Base-by-base conservation (phyloP, 2,329 filamentous ascomycete species). In the Aciculosporium take region DNA sequence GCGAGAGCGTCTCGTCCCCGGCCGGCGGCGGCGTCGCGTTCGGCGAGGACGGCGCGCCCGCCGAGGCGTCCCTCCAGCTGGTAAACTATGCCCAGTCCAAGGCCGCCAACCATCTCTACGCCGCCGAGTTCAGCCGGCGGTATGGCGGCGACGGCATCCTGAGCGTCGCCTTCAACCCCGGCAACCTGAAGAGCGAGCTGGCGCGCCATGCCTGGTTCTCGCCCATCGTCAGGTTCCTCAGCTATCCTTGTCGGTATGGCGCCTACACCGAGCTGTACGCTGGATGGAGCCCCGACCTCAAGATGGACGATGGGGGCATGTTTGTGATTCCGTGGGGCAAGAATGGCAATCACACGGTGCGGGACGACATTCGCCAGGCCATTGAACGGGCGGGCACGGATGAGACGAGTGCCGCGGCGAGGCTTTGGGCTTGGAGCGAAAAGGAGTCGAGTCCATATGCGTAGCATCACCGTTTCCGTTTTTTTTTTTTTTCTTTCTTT, bases 191-290 rank as follows among this genome's bases (percentile, higher is more conserved):
- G 28, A 59, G 61, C 0, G 60, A 64, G 7, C 49, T 66, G n/a
- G 55, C 49, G 46, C 58, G 61, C 9, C 48, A 48, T 0, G 45
- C 29, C 4, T 42, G 42, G 17, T 9, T 59, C 1, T 3, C 28
- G 4, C 40, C 45, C n/a, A n/a, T n/a, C n/a, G n/a, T n/a, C 3
- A 48, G 46, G 5, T 42, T 51, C 6, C 23, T 58, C 1, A 51
- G 58, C 40, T 54, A 59, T 0, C 40, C 44, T 15, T 15, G 52
- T 0, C 42, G 60, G 9, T 52, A 60, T 23, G 70, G 68, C 0
- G 68, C 66, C 0, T 71, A 69, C 48, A 69, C 69, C 0, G 60
- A 67, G 44, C 48, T 73, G 1, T 74, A 62, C 44, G 61, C 67
- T 0, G 68, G 59, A 0, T 53, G 68, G 30, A 66, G 66, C 0